phyloP scores from a whole-genome alignment of 495 filamentous ascomycete genomes.

The Schizothecium vesticola region DNA sequence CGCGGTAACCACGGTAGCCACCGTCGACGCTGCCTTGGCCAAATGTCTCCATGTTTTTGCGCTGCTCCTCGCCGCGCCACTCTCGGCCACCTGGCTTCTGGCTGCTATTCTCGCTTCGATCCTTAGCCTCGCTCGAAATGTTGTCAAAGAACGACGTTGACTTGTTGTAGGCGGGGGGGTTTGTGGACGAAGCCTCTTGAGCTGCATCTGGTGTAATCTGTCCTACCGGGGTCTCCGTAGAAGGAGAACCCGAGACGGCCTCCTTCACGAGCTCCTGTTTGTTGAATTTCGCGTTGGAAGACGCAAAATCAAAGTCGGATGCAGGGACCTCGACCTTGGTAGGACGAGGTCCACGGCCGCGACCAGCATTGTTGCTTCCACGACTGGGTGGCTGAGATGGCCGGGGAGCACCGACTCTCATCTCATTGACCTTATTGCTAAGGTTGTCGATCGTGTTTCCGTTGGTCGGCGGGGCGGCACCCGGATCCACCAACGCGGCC shows the following conservation, averaged over 20 bases:
- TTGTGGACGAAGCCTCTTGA: constrained; percentile 33
- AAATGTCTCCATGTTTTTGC: constrained; percentile 96
- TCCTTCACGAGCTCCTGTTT: constrained; percentile 94
- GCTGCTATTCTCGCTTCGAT: constrained; percentile 67
- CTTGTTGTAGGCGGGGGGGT: constrained; percentile 68
- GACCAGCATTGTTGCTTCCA: constrained; percentile 44
- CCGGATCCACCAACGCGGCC: constrained; percentile 36
- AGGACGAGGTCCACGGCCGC: constrained; percentile 45
- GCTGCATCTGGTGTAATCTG: constrained; percentile 24
- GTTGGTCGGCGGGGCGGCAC: constrained; percentile 42
- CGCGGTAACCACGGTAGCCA: constrained; percentile 69
- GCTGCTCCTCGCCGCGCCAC: constrained; percentile 87
- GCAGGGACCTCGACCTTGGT: constrained; percentile 81
- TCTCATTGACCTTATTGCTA: constrained; percentile 78
- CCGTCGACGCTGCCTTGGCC: constrained; percentile 94
- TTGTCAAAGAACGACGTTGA: constrained; percentile 91
- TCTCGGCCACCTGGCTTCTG: constrained; percentile 74
- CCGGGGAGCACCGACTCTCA: constrained; percentile 61
- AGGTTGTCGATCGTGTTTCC: constrained; percentile 65
- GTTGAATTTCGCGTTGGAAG: constrained; percentile 94
- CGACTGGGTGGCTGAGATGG: constrained; percentile 34
- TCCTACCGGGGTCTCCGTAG: constrained; percentile 47
- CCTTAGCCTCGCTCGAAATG: constrained; percentile 87
- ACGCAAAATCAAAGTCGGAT: constrained; percentile 89
- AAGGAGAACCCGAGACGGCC: constrained; percentile 72